These are phyloP conservation scores for Talaromyces sp. DNA, from an alignment of 2,329 filamentous ascomycete genomes.

Conservation along the genomic window DNA sequence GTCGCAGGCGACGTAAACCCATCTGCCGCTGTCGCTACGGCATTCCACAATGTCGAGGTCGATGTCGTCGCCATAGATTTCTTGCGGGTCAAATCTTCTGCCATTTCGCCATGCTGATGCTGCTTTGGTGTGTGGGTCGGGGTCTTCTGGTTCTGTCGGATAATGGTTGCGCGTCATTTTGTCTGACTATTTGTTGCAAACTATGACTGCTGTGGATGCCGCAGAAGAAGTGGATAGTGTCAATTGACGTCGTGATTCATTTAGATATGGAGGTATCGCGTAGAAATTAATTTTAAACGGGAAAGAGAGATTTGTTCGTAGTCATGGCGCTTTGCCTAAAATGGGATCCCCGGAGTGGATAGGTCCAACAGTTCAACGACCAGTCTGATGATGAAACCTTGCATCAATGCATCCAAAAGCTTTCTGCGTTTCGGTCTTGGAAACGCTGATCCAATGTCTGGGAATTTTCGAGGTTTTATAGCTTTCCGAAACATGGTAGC, in stretches of 20 bases:
- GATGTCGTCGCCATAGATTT: slow-evolving; percentile 1
- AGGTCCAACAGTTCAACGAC: not conserved
- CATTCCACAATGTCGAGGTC: not conserved
- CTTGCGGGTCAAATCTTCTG: not conserved
- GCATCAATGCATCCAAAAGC: not conserved
- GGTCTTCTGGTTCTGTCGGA: not conserved
- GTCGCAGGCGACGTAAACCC: not conserved
- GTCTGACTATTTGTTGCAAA: not conserved
- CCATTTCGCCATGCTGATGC: not conserved
- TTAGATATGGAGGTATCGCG: not conserved
- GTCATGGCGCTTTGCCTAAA: not conserved
- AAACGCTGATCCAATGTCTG: not conserved
- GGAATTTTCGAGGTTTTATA: not conserved
- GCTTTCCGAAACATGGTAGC: not conserved
- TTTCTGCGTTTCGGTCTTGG: not conserved
- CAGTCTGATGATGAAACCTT: not conserved
- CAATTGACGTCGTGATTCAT: not conserved
- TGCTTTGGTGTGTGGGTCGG: not conserved
- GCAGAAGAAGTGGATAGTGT: not conserved
- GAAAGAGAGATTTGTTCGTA: not conserved
- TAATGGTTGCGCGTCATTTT: not conserved
- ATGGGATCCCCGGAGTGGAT: not conserved
- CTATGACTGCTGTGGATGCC: no score
- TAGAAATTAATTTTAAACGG: not conserved
- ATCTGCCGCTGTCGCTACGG: not conserved